Conservation (phyloP, 2,329 filamentous ascomycete genomes). For the Dryadomyces quercivorus region DNA sequence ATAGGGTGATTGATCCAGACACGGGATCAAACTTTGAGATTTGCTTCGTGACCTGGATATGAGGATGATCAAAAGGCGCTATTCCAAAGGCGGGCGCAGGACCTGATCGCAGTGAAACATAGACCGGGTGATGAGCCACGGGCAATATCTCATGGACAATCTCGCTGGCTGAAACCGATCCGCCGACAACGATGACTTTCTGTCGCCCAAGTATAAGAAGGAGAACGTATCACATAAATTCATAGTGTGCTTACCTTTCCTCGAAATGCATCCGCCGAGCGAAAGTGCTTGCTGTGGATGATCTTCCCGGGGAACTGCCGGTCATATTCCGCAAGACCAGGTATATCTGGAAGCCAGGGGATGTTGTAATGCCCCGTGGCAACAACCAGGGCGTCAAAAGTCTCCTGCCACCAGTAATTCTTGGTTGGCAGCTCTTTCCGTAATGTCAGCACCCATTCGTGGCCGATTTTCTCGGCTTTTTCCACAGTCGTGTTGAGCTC, state of each 20-base stretch:
- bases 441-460: slow-evolving; percentile 38
- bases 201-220: slow-evolving; percentile 14
- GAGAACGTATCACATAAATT: too few relatives aligned
- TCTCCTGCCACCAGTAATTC: slow-evolving; percentile 46
- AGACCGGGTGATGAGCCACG: slow-evolving; percentile 12
- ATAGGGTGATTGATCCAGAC: slow-evolving; percentile 40
- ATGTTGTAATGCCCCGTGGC: slow-evolving; percentile 56
- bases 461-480: slow-evolving; percentile 30
- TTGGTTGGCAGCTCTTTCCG: slow-evolving; percentile 19
- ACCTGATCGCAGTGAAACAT: slow-evolving; percentile 2
- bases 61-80: slow-evolving; percentile 14
- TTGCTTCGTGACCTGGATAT: slow-evolving; percentile 10
- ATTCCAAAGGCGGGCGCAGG: slow-evolving; percentile 28
- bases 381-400: slow-evolving; percentile 54
- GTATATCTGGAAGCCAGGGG: slow-evolving; percentile 34
- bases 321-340: slow-evolving; percentile 35
- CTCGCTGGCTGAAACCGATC: slow-evolving; percentile 51
- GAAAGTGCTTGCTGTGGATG: slow-evolving; percentile 41
- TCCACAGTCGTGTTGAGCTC: slow-evolving; percentile 51
- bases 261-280: slow-evolving; percentile 30
- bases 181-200: slow-evolving; percentile 49
- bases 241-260: slow-evolving; percentile 16
- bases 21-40: slow-evolving; percentile 19
- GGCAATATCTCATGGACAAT: slow-evolving; percentile 23
- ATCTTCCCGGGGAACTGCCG: slow-evolving; percentile 33